Conservation (phyloP, 176 grass and related monocot genomes). For the Cymbopogon citratus region DNA sequence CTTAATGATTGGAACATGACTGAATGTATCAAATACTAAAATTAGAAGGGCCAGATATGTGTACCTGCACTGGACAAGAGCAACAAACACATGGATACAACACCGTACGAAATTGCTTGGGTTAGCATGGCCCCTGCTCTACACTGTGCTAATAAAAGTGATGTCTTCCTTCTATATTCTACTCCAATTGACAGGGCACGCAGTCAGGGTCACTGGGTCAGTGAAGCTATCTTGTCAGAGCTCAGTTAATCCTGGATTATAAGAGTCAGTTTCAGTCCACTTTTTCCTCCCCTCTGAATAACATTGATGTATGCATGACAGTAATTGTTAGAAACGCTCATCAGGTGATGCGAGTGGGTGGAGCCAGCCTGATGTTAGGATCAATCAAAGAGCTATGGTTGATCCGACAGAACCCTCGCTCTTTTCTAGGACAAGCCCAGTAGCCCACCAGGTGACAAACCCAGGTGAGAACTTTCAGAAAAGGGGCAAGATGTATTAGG, state of each 20-base stretch:
- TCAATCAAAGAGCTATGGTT: background rate
- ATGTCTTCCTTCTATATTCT: conserved; percentile 32
- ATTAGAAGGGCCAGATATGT: background rate
- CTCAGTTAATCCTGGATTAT: conserved; percentile 35
- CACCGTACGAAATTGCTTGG: conserved; percentile 33
- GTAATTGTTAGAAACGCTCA: background rate
- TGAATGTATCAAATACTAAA: background rate
- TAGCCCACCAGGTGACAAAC: background rate
- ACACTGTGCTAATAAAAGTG: conserved; percentile 27
- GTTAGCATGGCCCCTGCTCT: conserved; percentile 28
- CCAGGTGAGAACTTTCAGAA: background rate
- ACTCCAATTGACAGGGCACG: conserved; percentile 27
- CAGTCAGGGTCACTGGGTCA: conserved; percentile 19
- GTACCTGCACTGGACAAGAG: conserved; percentile 41
- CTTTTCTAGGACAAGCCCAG: background rate
- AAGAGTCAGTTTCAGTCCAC: conserved; percentile 33
- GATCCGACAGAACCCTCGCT: background rate
- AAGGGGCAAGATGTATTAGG: background rate
- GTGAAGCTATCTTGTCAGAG: conserved; percentile 13
- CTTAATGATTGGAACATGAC: background rate
- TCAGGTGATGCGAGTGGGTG: background rate
- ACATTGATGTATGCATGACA: background rate
- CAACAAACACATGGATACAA: conserved; percentile 37
- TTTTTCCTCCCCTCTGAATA: conserved; percentile 10
- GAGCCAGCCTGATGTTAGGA: background rate